Percentiles rank a stretch among this genome's conserved stretches.
phyloP scores from a whole-genome alignment of 164 flowering plant species.

The Chimonanthus praecox region DNA sequence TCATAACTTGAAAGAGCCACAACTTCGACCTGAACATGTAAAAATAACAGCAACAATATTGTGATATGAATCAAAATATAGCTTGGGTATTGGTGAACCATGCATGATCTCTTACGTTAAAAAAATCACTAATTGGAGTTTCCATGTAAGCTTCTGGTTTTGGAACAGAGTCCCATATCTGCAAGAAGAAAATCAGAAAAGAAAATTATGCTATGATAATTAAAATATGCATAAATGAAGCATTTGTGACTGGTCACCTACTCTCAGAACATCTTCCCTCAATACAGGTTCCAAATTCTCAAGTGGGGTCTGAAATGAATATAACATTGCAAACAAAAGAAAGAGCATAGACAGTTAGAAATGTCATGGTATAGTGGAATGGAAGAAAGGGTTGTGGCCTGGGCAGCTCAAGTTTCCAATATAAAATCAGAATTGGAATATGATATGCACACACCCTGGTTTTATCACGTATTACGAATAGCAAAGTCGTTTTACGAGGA shows the following conservation, averaged over 20 bases:
- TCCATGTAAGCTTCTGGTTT: constrained; percentile 84
- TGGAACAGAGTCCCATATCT: constrained; percentile 98
- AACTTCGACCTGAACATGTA: constrained; percentile 74
- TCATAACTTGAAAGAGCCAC: constrained; percentile 93
- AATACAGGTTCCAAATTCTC: constrained; percentile 90
- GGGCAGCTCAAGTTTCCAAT: background rate
- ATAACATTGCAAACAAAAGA: constrained; percentile 6
- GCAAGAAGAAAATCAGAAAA: constrained; percentile 16
- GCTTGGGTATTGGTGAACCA: background rate
- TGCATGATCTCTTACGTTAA: constrained; percentile 54
- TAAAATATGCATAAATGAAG: constrained; percentile 1
- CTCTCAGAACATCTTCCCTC: constrained; percentile 96
- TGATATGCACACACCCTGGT: constrained; percentile 46
- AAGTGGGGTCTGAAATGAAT: constrained; percentile 65
- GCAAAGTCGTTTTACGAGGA: constrained; percentile 92
- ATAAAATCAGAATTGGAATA: background rate
- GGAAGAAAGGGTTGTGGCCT: background rate
- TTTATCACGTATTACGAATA: constrained; percentile 96
- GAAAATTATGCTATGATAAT: background rate
- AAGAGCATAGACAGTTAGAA: background rate
- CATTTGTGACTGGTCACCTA: constrained; percentile 10
- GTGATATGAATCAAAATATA: background rate
- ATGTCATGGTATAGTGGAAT: background rate
- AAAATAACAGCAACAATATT: background rate
- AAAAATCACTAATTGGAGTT: constrained; percentile 93